Base-by-base conservation (phyloP, 768 basidiomycete species). In the Mycena floridula region DNA sequence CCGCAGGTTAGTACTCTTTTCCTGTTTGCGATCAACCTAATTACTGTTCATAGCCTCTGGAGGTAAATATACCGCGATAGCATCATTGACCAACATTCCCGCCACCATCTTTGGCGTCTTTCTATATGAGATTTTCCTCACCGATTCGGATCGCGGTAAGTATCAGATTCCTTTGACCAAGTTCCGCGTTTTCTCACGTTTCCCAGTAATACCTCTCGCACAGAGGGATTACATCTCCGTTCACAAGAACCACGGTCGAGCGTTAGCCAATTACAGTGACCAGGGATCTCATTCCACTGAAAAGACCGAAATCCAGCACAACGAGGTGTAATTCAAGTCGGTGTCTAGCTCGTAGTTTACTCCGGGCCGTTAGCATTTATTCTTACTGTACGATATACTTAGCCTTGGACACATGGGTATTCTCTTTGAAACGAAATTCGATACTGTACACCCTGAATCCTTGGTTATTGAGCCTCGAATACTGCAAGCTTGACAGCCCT, bases 41-140 rank as follows among this genome's bases (percentile, higher is more conserved):
- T 20, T 43, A 28, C 5, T n/a, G 9, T 13, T 7, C 25, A 2
- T 28, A 50, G 74, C 73, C 13, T 49, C 57, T 4, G 74, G 74
- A 16, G 73, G 72, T 5, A 44, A 49, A 4, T 76, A 76, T 49
- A 67, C 70, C 2, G 74, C 70, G 7, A 62, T 76, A 44, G 52
- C 72, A 7, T 69, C 73, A 9, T 58, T 75, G 21, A 67, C 70
- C 27, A 75, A 71, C 46, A 67, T 74, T 50, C 72, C 72, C 12
- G 69, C 73, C 12, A 75, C 65, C 30, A 13, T 72, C 26, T 42
- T 70, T 27, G 68, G 64, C 9, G 65, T 64, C 15, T 38, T 63
- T 38, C 35, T 72, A 27, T 72, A 75, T 42, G 64, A 70, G 40
- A 44, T 63, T 51, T 54, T 18, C 54, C 57, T 49, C 22, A 18